These are phyloP conservation scores for Eremothecium sinecaudum DNA, from an alignment of 1,139 yeast species.

Conservation along the genomic window DNA sequence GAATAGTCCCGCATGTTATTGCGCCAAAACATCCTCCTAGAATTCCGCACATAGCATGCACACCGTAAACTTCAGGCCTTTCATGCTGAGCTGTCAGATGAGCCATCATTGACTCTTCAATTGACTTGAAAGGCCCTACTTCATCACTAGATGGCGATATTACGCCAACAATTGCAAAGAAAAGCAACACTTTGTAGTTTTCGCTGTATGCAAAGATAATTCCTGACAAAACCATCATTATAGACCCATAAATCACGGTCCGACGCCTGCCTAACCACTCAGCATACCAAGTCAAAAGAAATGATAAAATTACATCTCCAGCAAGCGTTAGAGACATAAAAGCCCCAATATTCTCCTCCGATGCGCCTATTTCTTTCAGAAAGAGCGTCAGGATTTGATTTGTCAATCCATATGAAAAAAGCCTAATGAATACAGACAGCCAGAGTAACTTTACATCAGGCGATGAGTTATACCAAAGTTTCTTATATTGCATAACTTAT, in stretches of 20 bases:
- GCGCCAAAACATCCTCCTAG: constrained; percentile 74
- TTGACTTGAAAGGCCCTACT: constrained; percentile 84
- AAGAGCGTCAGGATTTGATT: constrained; percentile 72
- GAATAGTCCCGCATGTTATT: constrained; percentile 55
- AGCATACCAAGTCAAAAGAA: constrained; percentile 67
- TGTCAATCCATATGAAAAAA: constrained; percentile 72
- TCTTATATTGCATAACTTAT: constrained; percentile 15
- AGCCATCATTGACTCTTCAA: constrained; percentile 81
- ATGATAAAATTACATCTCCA: constrained; percentile 72
- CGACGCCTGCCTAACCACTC: constrained; percentile 63
- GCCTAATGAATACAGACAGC: constrained; percentile 60
- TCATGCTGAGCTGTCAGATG: constrained; percentile 60
- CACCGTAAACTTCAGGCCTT: constrained; percentile 66
- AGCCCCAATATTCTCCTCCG: constrained; percentile 55
- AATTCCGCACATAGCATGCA: constrained; percentile 47
- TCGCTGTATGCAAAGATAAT: constrained; percentile 46
- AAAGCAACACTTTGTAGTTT: constrained; percentile 45
- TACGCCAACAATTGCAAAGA: constrained; percentile 62
- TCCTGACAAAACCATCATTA: constrained; percentile 67
- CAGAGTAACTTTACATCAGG: constrained; percentile 58
- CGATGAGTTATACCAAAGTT: constrained; percentile 24
- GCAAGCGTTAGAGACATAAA: constrained; percentile 77
- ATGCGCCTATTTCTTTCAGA: constrained; percentile 45
- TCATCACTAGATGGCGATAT: constrained; percentile 89
- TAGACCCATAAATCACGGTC: constrained; percentile 56